phyloP scores from a whole-genome alignment of 768 basidiomycete genomes.

The Termitomyces sp. region DNA sequence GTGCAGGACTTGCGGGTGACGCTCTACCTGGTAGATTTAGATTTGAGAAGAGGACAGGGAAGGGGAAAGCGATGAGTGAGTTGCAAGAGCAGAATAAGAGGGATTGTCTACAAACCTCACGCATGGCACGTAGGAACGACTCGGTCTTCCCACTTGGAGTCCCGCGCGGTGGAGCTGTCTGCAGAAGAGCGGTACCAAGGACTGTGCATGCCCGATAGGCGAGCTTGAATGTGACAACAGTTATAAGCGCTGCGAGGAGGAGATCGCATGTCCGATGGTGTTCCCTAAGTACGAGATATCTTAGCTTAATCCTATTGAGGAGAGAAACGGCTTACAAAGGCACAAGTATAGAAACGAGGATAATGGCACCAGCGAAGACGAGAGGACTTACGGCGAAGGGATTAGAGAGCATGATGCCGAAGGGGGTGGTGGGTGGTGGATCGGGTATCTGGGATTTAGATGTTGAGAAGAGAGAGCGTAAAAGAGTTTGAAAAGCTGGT shows the following conservation, averaged over 20 bases:
- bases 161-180: slow-evolving; percentile 78
- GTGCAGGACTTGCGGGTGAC: slow-evolving; percentile 79
- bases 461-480: slow-evolving; percentile 40
- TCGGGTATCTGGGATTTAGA: slow-evolving; percentile 26
- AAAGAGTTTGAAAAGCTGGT: slow-evolving; percentile 43
- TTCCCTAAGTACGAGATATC: slow-evolving; percentile 15
- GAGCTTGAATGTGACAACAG: slow-evolving; percentile 72
- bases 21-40: slow-evolving; percentile 54
- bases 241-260: slow-evolving; percentile 73
- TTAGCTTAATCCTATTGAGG: background rate
- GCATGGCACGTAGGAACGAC: slow-evolving; percentile 57
- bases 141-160: slow-evolving; percentile 68
- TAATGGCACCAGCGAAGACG: slow-evolving; percentile 48
- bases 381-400: slow-evolving; percentile 71
- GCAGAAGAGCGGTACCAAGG: slow-evolving; percentile 82
- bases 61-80: background rate
- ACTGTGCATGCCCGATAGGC: slow-evolving; percentile 82
- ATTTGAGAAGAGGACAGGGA: background rate
- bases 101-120: no score
- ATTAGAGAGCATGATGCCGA: slow-evolving; percentile 52
- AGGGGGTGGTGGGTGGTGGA: slow-evolving; percentile 26
- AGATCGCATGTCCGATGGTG: slow-evolving; percentile 79
- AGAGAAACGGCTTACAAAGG: background rate
- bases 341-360: slow-evolving; percentile 23
- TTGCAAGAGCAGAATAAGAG: no score